Evolutionary conservation across 306 rosid species (phyloP).

Genomic region (Quercus variabilis): DNA sequence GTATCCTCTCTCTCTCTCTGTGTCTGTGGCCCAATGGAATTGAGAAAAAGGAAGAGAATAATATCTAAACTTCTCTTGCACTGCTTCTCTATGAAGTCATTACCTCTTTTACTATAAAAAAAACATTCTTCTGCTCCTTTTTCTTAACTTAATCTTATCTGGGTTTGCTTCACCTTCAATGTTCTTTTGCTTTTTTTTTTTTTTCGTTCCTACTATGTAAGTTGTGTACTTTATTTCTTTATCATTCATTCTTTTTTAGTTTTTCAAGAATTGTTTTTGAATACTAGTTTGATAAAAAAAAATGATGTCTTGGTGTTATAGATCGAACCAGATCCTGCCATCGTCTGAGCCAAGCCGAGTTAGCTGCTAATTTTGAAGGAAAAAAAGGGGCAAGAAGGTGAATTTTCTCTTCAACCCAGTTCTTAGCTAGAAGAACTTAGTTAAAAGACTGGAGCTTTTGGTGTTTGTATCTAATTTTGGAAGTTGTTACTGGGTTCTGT

Average conservation of each 20-base stretch:
- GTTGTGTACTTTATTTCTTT: background rate
- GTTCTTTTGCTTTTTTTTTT: background rate
- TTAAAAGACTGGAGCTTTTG: slow-evolving; percentile 4
- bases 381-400: background rate
- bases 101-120: slow-evolving; percentile 2
- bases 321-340: slow-evolving; percentile 40
- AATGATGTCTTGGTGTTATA: slow-evolving; percentile 18
- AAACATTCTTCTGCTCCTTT: background rate
- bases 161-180: slow-evolving; percentile 2
- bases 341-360: background rate
- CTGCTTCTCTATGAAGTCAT: background rate
- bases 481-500: slow-evolving; percentile 7
- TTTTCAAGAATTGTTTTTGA: background rate
- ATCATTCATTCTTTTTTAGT: background rate
- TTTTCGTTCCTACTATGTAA: slow-evolving; percentile 2
- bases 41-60: background rate
- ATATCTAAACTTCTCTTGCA: slow-evolving; percentile 3
- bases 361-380: slow-evolving; percentile 8
- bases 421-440: slow-evolving; percentile 8
- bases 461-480: slow-evolving; percentile 3
- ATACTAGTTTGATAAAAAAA: background rate
- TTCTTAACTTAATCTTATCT: background rate
- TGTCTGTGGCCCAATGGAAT: background rate
- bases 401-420: background rate
- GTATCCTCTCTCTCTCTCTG: background rate